Evolutionary conservation across 2,329 filamentous ascomycete species (phyloP).

Genomic region (Orbilia ellipsospora): DNA sequence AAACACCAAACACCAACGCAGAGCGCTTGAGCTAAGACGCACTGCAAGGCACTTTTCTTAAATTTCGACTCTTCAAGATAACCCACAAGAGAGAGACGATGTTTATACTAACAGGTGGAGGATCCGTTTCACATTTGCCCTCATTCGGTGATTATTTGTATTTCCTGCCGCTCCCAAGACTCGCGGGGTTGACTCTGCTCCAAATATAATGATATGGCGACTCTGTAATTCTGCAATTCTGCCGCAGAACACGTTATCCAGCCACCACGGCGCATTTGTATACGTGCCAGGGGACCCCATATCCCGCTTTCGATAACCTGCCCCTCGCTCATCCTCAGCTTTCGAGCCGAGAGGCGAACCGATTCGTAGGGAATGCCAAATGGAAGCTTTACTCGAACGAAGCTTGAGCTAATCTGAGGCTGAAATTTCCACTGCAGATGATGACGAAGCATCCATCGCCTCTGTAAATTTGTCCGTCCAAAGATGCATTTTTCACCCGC

Average conservation of each 20-base stretch:
- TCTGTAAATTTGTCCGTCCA: too few species aligned
- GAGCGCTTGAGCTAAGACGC: conserved; percentile 9
- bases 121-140: background rate
- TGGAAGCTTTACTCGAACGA: too few species aligned
- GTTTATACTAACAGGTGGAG: background rate
- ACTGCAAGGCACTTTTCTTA: conserved; percentile 13
- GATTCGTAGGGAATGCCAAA: too few species aligned
- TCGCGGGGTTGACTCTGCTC: background rate
- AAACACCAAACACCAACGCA: background rate
- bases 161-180: background rate
- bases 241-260: background rate
- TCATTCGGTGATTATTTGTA: background rate
- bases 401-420: too few species aligned
- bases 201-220: background rate
- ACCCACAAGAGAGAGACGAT: too few species aligned
- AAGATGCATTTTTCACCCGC: background rate
- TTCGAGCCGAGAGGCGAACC: too few species aligned
- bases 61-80: background rate
- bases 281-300: too few species aligned
- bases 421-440: too few species aligned
- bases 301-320: too few species aligned
- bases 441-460: too few species aligned
- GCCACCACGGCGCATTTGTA: background rate
- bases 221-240: background rate
- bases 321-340: too few species aligned